phyloP scores from a whole-genome alignment of 129 eudicot genomes.

The Ambrosia trifida region DNA sequence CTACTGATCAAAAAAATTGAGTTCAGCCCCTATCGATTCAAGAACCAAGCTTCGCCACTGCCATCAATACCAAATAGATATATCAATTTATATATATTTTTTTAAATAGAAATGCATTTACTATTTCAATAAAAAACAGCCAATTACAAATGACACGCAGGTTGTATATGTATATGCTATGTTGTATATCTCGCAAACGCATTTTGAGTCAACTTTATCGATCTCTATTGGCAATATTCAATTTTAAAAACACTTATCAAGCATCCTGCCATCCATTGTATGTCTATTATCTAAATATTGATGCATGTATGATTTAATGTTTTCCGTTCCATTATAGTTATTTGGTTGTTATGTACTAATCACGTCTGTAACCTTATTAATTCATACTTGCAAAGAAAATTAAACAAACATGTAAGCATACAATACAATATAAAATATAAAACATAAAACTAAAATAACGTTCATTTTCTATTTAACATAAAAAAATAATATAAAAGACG shows the following conservation, averaged over 20 bases:
- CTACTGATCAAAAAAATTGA: too few species aligned
- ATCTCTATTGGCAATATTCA: too few species aligned
- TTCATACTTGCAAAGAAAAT: background rate
- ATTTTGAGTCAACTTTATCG: background rate
- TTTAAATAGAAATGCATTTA: too few species aligned
- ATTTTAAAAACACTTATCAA: background rate
- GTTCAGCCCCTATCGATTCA: too few species aligned
- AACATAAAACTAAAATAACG: background rate
- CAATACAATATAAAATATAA: background rate
- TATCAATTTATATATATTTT: too few species aligned
- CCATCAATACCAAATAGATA: too few species aligned
- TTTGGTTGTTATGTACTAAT: background rate
- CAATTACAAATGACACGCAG: too few species aligned
- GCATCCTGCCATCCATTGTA: background rate
- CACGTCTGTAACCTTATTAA: background rate
- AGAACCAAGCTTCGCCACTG: too few species aligned
- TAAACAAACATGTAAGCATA: background rate
- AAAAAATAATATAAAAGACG: background rate
- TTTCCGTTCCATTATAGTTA: background rate
- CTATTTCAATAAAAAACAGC: too few species aligned
- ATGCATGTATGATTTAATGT: too few species aligned
- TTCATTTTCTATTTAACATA: conserved; percentile 3
- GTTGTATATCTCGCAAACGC: background rate
- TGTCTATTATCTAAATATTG: background rate
- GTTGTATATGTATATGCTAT: too few species aligned